A percentile compares a stretch with the other conserved stretches of the same genome.
phyloP scores from a whole-genome alignment of 2,329 filamentous ascomycete species.

The Alternaria triticimaculans region DNA sequence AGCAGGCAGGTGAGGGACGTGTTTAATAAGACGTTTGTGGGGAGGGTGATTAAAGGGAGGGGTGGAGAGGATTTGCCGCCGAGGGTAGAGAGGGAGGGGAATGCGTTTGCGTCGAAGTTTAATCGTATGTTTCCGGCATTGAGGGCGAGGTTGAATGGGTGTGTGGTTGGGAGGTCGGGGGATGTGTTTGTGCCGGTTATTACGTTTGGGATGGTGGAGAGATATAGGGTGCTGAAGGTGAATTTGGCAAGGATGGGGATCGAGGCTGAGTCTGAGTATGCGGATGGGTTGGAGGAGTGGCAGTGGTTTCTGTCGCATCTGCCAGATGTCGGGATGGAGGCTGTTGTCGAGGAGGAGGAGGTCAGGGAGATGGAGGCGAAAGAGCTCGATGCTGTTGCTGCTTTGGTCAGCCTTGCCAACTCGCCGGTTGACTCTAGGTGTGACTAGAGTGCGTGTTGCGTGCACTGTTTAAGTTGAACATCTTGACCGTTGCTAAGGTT shows the following conservation, averaged over 20 bases:
- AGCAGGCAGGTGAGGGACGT: conserved; percentile 3
- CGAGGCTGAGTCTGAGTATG: neutral
- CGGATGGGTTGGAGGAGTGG: conserved; percentile 12
- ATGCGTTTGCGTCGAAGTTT: conserved; percentile 25
- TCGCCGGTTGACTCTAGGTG: neutral
- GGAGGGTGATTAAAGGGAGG: conserved; percentile 3
- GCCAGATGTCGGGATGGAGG: neutral
- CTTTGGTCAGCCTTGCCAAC: conserved; percentile 3
- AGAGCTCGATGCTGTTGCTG: conserved; percentile 3
- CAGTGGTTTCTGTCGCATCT: conserved; percentile 4
- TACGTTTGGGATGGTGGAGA: conserved; percentile 12
- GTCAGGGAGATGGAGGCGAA: neutral
- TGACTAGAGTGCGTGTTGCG: neutral
- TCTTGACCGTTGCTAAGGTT: neutral
- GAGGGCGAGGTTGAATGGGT: neutral
- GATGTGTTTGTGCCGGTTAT: conserved; percentile 18
- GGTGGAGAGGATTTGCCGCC: conserved; percentile 1
- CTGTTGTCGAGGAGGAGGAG: neutral
- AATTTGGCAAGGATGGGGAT: conserved; percentile 5
- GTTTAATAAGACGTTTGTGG: conserved; percentile 27
- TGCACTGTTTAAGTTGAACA: neutral
- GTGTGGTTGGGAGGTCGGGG: conserved; percentile 10
- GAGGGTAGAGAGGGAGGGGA: conserved; percentile 4
- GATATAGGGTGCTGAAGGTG: conserved; percentile 13
- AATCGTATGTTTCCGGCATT: conserved; percentile 16